Percentiles rank a stretch among this genome's conserved stretches.
Evolutionary conservation across 108 stramenopile genomes (phyloP).

Genomic region (Halocafeteria seosinensis): DNA sequence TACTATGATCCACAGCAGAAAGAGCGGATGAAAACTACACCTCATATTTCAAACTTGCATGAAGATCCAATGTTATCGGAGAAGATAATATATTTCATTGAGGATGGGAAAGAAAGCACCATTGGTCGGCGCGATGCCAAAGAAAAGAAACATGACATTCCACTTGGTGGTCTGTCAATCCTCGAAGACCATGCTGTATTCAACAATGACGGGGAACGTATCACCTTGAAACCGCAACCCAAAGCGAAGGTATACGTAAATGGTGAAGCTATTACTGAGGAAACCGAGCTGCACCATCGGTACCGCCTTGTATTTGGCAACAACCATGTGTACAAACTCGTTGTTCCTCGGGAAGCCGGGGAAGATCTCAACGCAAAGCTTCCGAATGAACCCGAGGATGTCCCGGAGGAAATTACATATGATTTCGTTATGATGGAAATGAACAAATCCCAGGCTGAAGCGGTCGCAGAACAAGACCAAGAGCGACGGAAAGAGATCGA

Average conservation of each 20-base stretch:
- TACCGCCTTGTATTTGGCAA: conserved; percentile 20
- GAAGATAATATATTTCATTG: conserved; percentile 10
- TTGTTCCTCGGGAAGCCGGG: background rate
- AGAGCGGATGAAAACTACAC: background rate
- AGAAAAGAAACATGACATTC: background rate
- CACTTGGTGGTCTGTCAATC: conserved; percentile 2
- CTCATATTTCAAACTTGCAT: conserved; percentile 15
- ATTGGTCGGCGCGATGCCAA: conserved; percentile 9
- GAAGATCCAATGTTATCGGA: conserved; percentile 13
- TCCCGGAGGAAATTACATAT: background rate
- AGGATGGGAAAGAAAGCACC: background rate
- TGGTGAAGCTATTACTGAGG: background rate
- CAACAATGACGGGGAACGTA: background rate
- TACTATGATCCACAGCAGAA: background rate
- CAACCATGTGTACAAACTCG: conserved; percentile 17
- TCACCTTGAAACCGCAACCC: background rate
- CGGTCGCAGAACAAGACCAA: background rate
- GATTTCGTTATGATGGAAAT: conserved; percentile 13
- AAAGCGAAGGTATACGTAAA: conserved; percentile 14
- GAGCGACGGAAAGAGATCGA: background rate
- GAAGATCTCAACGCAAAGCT: background rate
- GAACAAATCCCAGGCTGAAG: conserved; percentile 2
- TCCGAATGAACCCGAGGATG: conserved; percentile 1
- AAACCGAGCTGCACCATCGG: background rate
- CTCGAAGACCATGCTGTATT: background rate